Evolutionary conservation across 2,329 filamentous ascomycete genomes (phyloP).

Genomic region (Aureobasidium namibiae): DNA sequence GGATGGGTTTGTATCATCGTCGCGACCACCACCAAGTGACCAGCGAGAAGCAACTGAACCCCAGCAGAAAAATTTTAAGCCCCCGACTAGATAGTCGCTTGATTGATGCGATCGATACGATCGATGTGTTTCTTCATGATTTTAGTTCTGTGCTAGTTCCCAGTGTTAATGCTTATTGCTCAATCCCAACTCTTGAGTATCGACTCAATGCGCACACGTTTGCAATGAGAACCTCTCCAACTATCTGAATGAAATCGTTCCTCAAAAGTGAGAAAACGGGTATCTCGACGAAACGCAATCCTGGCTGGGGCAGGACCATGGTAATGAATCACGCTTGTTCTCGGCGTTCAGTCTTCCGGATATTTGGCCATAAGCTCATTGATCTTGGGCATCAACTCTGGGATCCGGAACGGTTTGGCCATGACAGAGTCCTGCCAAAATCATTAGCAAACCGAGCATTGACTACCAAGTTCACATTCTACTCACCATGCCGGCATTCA

Average conservation of each 20-base stretch:
- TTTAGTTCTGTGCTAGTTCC: no score
- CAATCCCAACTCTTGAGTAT: background rate
- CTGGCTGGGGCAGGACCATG: background rate
- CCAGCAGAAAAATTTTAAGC: background rate
- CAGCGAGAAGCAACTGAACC: background rate
- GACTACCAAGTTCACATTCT: background rate
- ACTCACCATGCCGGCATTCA: constrained; percentile 57
- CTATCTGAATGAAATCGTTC: background rate
- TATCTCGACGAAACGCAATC: constrained; percentile 1
- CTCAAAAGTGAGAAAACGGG: background rate
- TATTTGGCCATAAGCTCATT: constrained; percentile 35
- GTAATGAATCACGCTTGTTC: background rate
- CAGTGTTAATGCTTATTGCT: background rate
- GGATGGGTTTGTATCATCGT: no score
- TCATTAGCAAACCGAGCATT: constrained; percentile 14
- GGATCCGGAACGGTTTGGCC: constrained; percentile 43
- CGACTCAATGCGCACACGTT: background rate
- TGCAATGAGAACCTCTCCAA: background rate
- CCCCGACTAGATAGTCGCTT: background rate
- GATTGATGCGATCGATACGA: no score
- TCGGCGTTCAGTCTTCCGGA: constrained; percentile 15
- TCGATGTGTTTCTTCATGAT: no score
- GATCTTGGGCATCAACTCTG: constrained; percentile 43
- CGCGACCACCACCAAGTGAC: no score
- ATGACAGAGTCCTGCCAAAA: constrained; percentile 40